Evolutionary conservation across 768 basidiomycete species (phyloP), one percentile per base, ranked within the genome.

Genomic region (Xerocomus potaroensis): DNA sequence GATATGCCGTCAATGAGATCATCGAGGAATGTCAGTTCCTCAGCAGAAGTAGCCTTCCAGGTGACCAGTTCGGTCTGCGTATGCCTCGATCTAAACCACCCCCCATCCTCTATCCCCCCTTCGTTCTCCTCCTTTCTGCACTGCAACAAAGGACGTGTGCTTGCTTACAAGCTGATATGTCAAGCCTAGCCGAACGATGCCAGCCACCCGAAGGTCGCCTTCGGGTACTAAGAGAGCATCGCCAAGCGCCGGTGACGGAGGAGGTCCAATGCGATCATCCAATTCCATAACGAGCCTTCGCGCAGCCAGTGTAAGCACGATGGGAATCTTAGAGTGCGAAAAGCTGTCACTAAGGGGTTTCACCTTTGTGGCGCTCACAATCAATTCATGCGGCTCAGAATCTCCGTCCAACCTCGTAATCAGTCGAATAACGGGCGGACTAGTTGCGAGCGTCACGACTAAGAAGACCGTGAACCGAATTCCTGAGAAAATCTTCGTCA

Each of bases 81-180:
- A 40, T 56, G 47, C 33, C 60, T 54, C 7, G 60, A 57, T 33
- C 51, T 53, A 9, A 38, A 46, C 60, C 59, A 55, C 31, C 29
- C 49, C 9, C 35, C 18, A 38, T 11, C 42, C 45, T 26, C 39
- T 43, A 8, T 14, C 18, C 41, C 63, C 53, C 23, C 10, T 24
- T 27, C 23, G 47, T 38, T 56, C 66, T 3, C 44, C 55, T n/a
- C 64, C 68, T 30, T 49, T 56, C 45, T 78, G 75, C 2, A 78
- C 65, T 1, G 78, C 81, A 35, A 84, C 65, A 53, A 83, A 84
- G 2, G 78, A 79, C 0, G 81, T 84, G 47, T 74, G 60, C 32
- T 57, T 55, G 58, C 75, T 82, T 1, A 69, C 72, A 34, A 84
- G 69, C 46, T 75, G 73, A 50, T 82, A 82, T 24, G 60, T 61